These are phyloP conservation scores for Aspergillus uvarum DNA, from an alignment of 2,329 filamentous ascomycete species.

Conservation along the genomic window DNA sequence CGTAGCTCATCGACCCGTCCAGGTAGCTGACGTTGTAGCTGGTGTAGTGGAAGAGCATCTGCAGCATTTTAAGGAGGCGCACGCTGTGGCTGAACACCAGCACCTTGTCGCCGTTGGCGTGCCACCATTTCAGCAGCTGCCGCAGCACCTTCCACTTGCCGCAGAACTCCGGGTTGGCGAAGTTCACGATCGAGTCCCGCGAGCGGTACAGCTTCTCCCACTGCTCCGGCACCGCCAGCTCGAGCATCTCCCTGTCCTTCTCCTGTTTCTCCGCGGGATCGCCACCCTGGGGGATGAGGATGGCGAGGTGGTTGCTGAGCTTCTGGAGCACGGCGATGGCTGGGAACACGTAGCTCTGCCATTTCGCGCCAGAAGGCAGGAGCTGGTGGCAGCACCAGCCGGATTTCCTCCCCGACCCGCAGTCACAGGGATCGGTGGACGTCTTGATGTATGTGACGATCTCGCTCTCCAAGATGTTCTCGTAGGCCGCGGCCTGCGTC, in stretches of 20 bases:
- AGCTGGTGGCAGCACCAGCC: conserved; percentile 76
- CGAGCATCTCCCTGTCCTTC: conserved; percentile 72
- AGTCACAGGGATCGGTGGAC: conserved; percentile 68
- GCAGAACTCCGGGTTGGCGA: conserved; percentile 86
- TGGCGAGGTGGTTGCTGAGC: conserved; percentile 86
- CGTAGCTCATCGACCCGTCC: conserved; percentile 79
- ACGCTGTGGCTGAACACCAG: conserved; percentile 94
- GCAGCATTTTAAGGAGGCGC: conserved; percentile 76
- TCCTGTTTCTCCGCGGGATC: conserved; percentile 71
- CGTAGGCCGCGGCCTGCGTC: conserved; percentile 77
- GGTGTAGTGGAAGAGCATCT: conserved; percentile 81
- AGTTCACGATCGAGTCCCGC: conserved; percentile 74
- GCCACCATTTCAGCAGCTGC: conserved; percentile 85
- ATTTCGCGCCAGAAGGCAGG: conserved; percentile 63
- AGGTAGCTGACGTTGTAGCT: conserved; percentile 89
- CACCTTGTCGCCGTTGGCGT: conserved; percentile 86
- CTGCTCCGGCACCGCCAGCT: conserved; percentile 69
- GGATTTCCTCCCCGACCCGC: conserved; percentile 65
- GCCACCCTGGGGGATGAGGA: conserved; percentile 69
- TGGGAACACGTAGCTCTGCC: conserved; percentile 81
- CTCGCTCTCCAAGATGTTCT: conserved; percentile 73
- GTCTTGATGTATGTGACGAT: conserved; percentile 67
- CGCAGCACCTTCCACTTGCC: conserved; percentile 94
- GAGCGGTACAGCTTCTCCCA: conserved; percentile 74
- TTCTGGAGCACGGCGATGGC: conserved; percentile 80